Conservation (phyloP, 768 basidiomycete genomes). For the Phallus indusiatus region DNA sequence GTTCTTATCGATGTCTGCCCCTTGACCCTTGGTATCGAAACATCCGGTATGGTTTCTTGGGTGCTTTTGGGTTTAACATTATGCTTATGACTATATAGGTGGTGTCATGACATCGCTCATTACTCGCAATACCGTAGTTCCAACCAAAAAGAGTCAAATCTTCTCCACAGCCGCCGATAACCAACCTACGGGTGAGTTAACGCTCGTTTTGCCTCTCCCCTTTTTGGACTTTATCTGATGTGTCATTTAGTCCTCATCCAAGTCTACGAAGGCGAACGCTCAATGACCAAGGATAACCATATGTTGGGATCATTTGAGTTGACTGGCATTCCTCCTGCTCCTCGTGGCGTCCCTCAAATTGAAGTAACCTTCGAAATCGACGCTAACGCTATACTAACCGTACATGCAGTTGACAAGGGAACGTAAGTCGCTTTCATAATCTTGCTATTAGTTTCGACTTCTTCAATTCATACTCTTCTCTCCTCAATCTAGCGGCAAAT, state of each 20-base stretch:
- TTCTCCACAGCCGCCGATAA: conserved; percentile 15
- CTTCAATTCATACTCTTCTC: not conserved
- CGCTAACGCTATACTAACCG: conserved; percentile 93
- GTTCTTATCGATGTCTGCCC: conserved; percentile 96
- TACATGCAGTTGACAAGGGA: conserved; percentile 87
- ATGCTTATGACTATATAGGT: conserved; percentile 21
- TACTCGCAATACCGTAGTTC: conserved; percentile 95
- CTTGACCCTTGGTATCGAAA: conserved; percentile 97
- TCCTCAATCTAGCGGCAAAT: conserved; percentile 61
- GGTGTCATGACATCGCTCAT: conserved; percentile 98
- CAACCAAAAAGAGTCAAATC: conserved; percentile 91
- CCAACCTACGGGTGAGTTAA: conserved; percentile 10
- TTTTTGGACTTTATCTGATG: conserved; percentile 52
- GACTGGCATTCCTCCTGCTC: conserved; percentile 84
- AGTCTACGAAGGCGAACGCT: conserved; percentile 95
- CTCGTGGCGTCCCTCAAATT: conserved; percentile 94
- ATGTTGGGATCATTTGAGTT: conserved; percentile 96
- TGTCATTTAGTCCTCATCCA: conserved; percentile 87
- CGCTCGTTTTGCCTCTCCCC: conserved; percentile 45
- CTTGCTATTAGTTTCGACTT: not conserved
- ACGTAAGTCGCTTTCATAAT: conserved; percentile 42
- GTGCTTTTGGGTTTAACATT: not conserved
- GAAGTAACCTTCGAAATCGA: conserved; percentile 96
- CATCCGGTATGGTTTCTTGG: conserved; percentile 41
- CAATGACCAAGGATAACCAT: conserved; percentile 98